phyloP scores from a whole-genome alignment of 2,329 filamentous ascomycete genomes.

The Ophiostoma tasmaniense region DNA sequence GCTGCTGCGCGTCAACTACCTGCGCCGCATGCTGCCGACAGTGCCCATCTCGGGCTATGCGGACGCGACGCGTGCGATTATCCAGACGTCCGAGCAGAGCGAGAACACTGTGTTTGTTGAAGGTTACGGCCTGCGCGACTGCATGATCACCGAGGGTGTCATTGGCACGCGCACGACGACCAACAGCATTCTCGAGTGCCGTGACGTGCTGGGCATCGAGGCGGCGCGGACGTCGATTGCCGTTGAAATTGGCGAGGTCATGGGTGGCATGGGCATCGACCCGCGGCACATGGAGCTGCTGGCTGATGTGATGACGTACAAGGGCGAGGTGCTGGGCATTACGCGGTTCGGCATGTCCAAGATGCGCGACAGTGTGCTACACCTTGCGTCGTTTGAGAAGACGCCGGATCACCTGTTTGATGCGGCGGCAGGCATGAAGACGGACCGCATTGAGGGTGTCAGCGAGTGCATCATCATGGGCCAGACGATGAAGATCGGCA shows the following conservation, averaged over 20 bases:
- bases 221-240: constrained; percentile 86
- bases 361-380: constrained; percentile 89
- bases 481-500: constrained; percentile 85
- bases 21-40: constrained; percentile 71
- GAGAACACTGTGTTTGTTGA: constrained; percentile 77
- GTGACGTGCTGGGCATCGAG: constrained; percentile 86
- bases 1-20: constrained; percentile 70
- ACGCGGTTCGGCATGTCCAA: constrained; percentile 93
- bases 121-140: constrained; percentile 80
- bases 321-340: constrained; percentile 92
- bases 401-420: constrained; percentile 96
- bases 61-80: constrained; percentile 76
- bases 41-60: constrained; percentile 89
- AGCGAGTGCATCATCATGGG: constrained; percentile 98
- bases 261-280: constrained; percentile 92
- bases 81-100: constrained; percentile 65
- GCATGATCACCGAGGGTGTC: constrained; percentile 91
- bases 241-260: constrained; percentile 77
- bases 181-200: constrained; percentile 86
- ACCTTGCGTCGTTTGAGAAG: constrained; percentile 95
- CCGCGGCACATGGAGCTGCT: constrained; percentile 96
- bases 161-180: constrained; percentile 64
- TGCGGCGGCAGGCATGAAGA: constrained; percentile 84
- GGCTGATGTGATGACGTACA: constrained; percentile 98
- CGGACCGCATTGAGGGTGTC: constrained; percentile 85